A percentile compares a stretch with the other conserved stretches of the same genome.
These are phyloP conservation scores for Aspergillus egyptiacus DNA, from an alignment of 495 filamentous ascomycete genomes.

Conservation along the genomic window DNA sequence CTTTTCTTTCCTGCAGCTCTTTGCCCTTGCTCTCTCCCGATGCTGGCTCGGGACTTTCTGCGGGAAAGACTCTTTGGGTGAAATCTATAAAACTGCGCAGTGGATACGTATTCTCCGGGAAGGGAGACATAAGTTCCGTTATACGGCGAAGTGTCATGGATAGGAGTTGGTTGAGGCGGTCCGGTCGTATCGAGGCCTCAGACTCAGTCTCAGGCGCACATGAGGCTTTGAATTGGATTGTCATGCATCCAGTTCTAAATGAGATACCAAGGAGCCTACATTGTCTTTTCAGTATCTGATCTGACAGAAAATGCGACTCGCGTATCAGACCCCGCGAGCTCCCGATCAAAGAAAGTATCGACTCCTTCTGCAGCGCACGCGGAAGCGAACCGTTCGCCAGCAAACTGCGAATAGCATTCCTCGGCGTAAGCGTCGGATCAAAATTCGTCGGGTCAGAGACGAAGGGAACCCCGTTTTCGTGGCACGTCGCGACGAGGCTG, in stretches of 20 bases:
- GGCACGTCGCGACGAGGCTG: constrained; percentile 65
- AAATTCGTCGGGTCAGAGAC: constrained; percentile 83
- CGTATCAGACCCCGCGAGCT: constrained; percentile 29
- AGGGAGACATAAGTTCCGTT: constrained; percentile 41
- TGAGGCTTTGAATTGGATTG: constrained; percentile 29
- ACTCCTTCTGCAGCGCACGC: constrained; percentile 56
- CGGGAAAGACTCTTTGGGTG: constrained; percentile 22
- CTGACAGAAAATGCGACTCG: constrained; percentile 28
- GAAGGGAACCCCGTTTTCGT: constrained; percentile 58
- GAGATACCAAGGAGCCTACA: constrained; percentile 38
- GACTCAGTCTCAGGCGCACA: no score
- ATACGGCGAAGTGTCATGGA: constrained; percentile 37
- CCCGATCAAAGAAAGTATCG: constrained; percentile 52
- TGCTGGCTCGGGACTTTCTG: constrained; percentile 3
- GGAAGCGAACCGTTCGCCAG: constrained; percentile 56
- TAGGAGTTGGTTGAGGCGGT: constrained; percentile 23
- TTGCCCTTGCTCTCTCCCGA: constrained; percentile 3
- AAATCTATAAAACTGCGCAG: constrained; percentile 31
- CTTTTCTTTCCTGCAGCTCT: constrained; percentile 23
- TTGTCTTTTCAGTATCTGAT: constrained; percentile 24
- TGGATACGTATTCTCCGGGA: constrained; percentile 31
- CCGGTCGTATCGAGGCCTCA: neutral
- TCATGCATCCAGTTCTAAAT: constrained; percentile 32
- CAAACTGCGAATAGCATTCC: constrained; percentile 75
- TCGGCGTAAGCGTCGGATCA: constrained; percentile 65